phyloP scores from a whole-genome alignment of 192 early-diverging fungal genomes.

The Jimgerdemannia flammicorona region DNA sequence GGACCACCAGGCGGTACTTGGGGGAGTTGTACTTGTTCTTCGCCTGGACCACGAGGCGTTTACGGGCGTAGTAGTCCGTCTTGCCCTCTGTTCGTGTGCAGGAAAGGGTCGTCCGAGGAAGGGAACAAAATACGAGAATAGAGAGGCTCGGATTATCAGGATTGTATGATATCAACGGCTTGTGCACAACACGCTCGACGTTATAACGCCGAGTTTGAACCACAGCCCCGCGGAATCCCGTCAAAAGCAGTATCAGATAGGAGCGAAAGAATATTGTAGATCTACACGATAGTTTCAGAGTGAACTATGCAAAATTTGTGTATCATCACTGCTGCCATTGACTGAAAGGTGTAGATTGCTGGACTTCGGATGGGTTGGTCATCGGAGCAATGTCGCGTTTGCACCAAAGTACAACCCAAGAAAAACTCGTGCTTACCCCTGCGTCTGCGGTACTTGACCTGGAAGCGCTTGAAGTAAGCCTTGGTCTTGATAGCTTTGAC shows the following conservation, averaged over 20 bases:
- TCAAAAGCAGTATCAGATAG: slow-evolving; percentile 8
- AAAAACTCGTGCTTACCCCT: slow-evolving; percentile 66
- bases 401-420: no score
- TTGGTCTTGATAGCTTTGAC: slow-evolving; percentile 93
- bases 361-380: neutral
- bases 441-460: slow-evolving; percentile 99
- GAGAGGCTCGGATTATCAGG: no score
- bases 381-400: neutral
- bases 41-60: slow-evolving; percentile 97
- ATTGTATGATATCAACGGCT: no score
- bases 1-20: slow-evolving; percentile 99
- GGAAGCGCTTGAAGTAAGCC: slow-evolving; percentile 99
- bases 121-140: no score
- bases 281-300: slow-evolving; percentile 15
- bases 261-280: slow-evolving; percentile 11
- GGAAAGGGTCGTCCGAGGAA: neutral
- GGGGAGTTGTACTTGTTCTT: slow-evolving; percentile 99
- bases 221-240: neutral
- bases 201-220: neutral
- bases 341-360: neutral
- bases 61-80: slow-evolving; percentile 99
- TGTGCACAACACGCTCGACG: no score
- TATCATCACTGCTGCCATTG: slow-evolving; percentile 5
- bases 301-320: slow-evolving; percentile 16
- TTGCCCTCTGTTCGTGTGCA: slow-evolving; percentile 80